Base-by-base conservation (phyloP, 2,329 filamentous ascomycete species). In the Cladophialophora carrionii region DNA sequence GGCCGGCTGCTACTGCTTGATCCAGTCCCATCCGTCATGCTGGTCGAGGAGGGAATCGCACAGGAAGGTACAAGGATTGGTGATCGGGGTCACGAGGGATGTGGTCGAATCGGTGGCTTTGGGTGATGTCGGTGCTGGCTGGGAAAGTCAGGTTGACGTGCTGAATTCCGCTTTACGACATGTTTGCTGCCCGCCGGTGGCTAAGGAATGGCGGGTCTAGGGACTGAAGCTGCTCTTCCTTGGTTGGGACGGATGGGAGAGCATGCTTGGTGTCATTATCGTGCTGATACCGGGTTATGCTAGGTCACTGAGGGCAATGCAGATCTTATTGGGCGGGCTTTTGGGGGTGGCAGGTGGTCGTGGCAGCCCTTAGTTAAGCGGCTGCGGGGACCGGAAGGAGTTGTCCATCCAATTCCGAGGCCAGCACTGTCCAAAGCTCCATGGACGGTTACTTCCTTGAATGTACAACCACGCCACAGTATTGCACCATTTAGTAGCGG, bases 11-110 rank as follows among this genome's bases (percentile, higher is more conserved):
- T 64, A 46, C 64, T 66, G 56, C 61, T 43, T 43, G 67, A 57
- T 24, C 49, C 64, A 32, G 64, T 34, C 22, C 64, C 67, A 59
- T 69, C 67, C 5, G 67, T 62, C 67, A 69, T 69, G 43, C 22
- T 41, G 52, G 41, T 32, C n/a, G 31, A 56, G 20, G 26, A 14
- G 20, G 20, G 4, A 29, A 24, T 52, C 26, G 48, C 22, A 52
- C 48, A 9, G 48, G 14, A 29, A 12, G 7, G 20, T 4, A 29
- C 12, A 52, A 20, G 20, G 10, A 24, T 52, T 29, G 20, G 31
- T 34, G 34, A 24, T 62, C 20, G 49, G 55, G 62, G 65, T 63
- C 65, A 65, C 62, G 62, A 57, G 65, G 56, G 58, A 41, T 29
- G 41, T 58, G 49, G 46, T 63, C 41, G 62, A 31, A n/a, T 41